A percentile compares a stretch with the other conserved stretches of the same genome.
Evolutionary conservation across 2,329 filamentous ascomycete genomes (phyloP).

Genomic region (Amesomyces nigricolor): DNA sequence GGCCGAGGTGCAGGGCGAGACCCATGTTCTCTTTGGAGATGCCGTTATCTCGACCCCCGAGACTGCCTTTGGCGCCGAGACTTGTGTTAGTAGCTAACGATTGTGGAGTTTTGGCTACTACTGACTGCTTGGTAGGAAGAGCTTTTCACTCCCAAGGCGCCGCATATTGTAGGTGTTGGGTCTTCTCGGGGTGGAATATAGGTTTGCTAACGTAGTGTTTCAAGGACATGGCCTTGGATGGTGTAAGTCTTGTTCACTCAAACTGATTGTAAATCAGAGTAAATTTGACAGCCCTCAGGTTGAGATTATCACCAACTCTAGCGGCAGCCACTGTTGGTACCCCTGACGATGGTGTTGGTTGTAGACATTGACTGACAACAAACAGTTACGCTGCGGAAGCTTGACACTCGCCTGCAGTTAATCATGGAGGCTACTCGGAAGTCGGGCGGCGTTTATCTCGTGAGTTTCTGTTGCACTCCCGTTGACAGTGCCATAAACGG

Average conservation of each 20-base stretch:
- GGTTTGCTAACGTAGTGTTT: background rate
- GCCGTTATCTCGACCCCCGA: conserved; percentile 55
- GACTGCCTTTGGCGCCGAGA: conserved; percentile 49
- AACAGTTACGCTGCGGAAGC: conserved; percentile 45
- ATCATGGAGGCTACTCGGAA: conserved; percentile 58
- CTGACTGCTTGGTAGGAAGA: conserved; percentile 19
- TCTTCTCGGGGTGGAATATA: too few relatives aligned
- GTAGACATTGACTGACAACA: background rate
- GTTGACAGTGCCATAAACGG: background rate
- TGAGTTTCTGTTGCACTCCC: background rate
- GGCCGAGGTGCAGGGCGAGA: conserved; percentile 43
- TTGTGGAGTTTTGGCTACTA: background rate
- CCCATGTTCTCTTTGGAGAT: conserved; percentile 60
- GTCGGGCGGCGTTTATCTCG: conserved; percentile 37
- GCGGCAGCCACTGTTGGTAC: conserved; percentile 55
- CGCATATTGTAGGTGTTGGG: conserved; percentile 18
- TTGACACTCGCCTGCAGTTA: conserved; percentile 56
- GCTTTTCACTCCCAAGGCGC: conserved; percentile 25
- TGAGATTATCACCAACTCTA: conserved; percentile 69
- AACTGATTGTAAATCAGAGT: background rate
- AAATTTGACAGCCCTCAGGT: background rate
- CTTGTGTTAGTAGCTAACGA: conserved; percentile 12
- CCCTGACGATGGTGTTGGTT: background rate
- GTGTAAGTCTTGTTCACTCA: conserved; percentile 37
- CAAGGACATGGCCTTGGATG: conserved; percentile 54